Evolutionary conservation across 345 rosid species (phyloP).

Genomic region (Salix koriyanagi): DNA sequence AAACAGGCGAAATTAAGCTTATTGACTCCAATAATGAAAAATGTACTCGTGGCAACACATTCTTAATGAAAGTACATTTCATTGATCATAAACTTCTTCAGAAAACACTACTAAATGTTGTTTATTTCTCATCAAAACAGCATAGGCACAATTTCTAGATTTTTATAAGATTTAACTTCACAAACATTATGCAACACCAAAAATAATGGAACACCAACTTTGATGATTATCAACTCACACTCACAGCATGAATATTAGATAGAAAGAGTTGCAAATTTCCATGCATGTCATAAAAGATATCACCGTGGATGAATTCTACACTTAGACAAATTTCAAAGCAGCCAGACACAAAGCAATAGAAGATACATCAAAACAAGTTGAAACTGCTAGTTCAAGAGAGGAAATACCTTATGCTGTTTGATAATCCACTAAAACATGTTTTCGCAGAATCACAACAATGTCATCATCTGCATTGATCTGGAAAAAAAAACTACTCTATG

Average conservation of each 20-base stretch:
- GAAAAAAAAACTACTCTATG: slow-evolving; percentile 16
- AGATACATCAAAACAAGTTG: background rate
- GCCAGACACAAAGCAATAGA: background rate
- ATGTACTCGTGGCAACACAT: too few relatives aligned
- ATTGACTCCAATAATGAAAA: too few relatives aligned
- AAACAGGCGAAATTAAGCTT: background rate
- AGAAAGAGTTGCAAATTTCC: background rate
- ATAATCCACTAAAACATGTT: slow-evolving; percentile 64
- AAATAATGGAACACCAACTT: background rate
- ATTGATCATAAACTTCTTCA: too few relatives aligned
- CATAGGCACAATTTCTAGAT: too few relatives aligned
- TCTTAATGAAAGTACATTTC: too few relatives aligned
- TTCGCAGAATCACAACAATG: slow-evolving; percentile 55
- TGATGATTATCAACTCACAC: background rate
- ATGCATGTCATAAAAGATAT: background rate
- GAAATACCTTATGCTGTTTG: slow-evolving; percentile 68
- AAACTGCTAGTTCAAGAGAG: slow-evolving; percentile 9
- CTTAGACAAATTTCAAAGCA: background rate
- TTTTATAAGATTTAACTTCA: too few relatives aligned
- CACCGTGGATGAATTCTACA: background rate
- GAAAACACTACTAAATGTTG: too few relatives aligned
- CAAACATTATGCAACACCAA: background rate
- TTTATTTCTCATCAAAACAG: too few relatives aligned
- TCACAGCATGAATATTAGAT: too few relatives aligned
- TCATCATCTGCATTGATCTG: slow-evolving; percentile 81